Conservation (phyloP, 176 grass and related monocot species). For the Pontederia paniculata region DNA sequence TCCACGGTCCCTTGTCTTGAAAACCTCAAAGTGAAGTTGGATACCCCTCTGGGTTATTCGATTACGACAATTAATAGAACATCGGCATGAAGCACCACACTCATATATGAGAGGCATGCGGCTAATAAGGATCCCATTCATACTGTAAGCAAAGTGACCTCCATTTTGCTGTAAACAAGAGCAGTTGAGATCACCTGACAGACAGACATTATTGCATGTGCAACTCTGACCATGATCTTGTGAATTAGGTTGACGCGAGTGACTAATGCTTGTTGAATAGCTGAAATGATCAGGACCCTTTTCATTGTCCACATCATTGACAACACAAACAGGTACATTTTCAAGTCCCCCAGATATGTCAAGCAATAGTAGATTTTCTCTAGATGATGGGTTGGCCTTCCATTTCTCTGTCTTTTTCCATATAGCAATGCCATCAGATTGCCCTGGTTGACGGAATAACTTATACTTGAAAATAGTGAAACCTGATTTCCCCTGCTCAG, state of each 20-base stretch:
- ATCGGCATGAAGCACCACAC: slow-evolving; percentile 44
- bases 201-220: slow-evolving; percentile 44
- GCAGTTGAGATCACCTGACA: slow-evolving; percentile 59
- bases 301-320: slow-evolving; percentile 72
- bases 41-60: slow-evolving; percentile 56
- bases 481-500: slow-evolving; percentile 57
- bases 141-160: slow-evolving; percentile 55
- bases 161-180: slow-evolving; percentile 52
- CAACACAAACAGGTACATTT: slow-evolving; percentile 65
- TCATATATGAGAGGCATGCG: slow-evolving; percentile 58
- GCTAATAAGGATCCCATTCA: slow-evolving; percentile 55
- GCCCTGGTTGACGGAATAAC: slow-evolving; percentile 53
- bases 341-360: slow-evolving; percentile 67
- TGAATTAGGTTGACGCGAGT: slow-evolving; percentile 32
- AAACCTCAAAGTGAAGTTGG: slow-evolving; percentile 70
- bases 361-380: slow-evolving; percentile 33
- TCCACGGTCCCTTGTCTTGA: slow-evolving; percentile 51
- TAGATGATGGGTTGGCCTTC: slow-evolving; percentile 55
- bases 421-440: slow-evolving; percentile 58
- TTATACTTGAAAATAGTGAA: slow-evolving; percentile 86
- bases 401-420: slow-evolving; percentile 84
- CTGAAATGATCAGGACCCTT: slow-evolving; percentile 48
- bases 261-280: slow-evolving; percentile 41
- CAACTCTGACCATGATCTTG: slow-evolving; percentile 42
- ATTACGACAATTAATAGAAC: slow-evolving; percentile 55